phyloP scores from a whole-genome alignment of 2,329 filamentous ascomycete species.

The Pyrenophora teres region DNA sequence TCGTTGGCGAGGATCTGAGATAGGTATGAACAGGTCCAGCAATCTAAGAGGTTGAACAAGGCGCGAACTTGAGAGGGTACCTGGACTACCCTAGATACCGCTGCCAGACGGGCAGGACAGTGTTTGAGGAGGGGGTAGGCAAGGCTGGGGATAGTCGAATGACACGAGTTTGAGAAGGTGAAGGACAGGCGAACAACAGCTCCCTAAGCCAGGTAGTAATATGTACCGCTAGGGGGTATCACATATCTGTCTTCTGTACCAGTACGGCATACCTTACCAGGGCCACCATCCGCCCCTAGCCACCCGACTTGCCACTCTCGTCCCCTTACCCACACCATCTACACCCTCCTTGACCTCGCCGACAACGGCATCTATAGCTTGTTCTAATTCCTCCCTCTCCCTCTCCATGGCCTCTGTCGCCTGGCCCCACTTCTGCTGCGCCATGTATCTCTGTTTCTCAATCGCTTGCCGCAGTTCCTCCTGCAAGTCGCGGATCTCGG shows the following conservation, averaged over 20 bases:
- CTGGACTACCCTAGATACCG: too few species aligned
- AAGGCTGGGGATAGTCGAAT: not conserved
- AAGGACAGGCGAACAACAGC: not conserved
- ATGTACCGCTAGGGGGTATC: slow-evolving; percentile 3
- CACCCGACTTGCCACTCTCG: slow-evolving; percentile 17
- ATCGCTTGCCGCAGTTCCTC: slow-evolving; percentile 31
- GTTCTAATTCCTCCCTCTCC: slow-evolving; percentile 13
- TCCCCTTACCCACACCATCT: slow-evolving; percentile 18
- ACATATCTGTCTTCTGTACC: slow-evolving; percentile 3
- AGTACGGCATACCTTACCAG: slow-evolving; percentile 20
- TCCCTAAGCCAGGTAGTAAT: not conserved
- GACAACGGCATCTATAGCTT: slow-evolving; percentile 17
- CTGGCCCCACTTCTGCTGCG: slow-evolving; percentile 10
- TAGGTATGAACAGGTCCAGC: too few species aligned
- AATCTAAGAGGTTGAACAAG: too few species aligned
- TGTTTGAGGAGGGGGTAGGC: not conserved
- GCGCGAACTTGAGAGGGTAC: too few species aligned
- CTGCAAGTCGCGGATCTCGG: slow-evolving; percentile 28
- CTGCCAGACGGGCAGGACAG: too few species aligned
- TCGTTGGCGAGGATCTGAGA: too few species aligned
- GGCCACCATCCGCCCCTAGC: slow-evolving; percentile 33
- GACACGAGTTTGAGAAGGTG: not conserved
- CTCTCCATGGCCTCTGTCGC: slow-evolving; percentile 15
- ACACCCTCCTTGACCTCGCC: slow-evolving; percentile 22
- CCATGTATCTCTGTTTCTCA: slow-evolving; percentile 16